Evolutionary conservation across 495 filamentous ascomycete genomes (phyloP).

Genomic region (Xylaria cubensis): DNA sequence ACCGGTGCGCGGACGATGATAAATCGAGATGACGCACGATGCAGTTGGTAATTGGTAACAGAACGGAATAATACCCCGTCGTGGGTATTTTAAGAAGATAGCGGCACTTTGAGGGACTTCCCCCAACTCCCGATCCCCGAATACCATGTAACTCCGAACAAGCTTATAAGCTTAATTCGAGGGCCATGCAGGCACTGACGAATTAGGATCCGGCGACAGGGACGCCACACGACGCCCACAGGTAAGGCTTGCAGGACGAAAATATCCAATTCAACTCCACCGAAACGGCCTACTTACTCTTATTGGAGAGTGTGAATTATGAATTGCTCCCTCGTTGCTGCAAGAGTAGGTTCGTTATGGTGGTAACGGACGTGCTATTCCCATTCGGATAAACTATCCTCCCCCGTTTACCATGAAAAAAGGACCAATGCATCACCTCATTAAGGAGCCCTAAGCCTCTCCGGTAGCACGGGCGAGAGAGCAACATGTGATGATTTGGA

Average conservation of each 20-base stretch:
- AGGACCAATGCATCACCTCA: slow-evolving; percentile 20
- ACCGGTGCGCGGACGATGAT: slow-evolving; percentile 21
- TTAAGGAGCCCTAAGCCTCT: slow-evolving; percentile 2
- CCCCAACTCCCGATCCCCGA: slow-evolving; percentile 29
- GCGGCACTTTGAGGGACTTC: slow-evolving; percentile 18
- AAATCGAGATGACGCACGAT: slow-evolving; percentile 22
- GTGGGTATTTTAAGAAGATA: slow-evolving; percentile 21
- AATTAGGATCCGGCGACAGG: slow-evolving; percentile 13
- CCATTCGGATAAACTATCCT: slow-evolving; percentile 15
- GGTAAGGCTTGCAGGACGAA: slow-evolving; percentile 25
- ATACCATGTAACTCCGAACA: slow-evolving; percentile 25
- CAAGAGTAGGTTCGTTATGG: neutral
- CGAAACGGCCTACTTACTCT: slow-evolving; percentile 5
- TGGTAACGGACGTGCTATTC: slow-evolving; percentile 9
- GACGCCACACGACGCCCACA: slow-evolving; percentile 26
- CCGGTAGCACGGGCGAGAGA: slow-evolving; percentile 10
- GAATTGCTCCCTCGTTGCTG: slow-evolving; percentile 10
- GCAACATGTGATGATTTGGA: slow-evolving; percentile 10
- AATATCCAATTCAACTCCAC: slow-evolving; percentile 22
- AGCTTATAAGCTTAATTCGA: slow-evolving; percentile 32
- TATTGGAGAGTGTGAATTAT: slow-evolving; percentile 5
- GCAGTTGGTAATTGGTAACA: neutral
- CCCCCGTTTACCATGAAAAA: neutral
- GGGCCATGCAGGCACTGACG: slow-evolving; percentile 22
- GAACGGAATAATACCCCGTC: slow-evolving; percentile 24